Percentiles rank a stretch among this genome's conserved stretches.
These are phyloP conservation scores for Ceriops zippeliana DNA, from an alignment of 345 rosid genomes.

Conservation along the genomic window DNA sequence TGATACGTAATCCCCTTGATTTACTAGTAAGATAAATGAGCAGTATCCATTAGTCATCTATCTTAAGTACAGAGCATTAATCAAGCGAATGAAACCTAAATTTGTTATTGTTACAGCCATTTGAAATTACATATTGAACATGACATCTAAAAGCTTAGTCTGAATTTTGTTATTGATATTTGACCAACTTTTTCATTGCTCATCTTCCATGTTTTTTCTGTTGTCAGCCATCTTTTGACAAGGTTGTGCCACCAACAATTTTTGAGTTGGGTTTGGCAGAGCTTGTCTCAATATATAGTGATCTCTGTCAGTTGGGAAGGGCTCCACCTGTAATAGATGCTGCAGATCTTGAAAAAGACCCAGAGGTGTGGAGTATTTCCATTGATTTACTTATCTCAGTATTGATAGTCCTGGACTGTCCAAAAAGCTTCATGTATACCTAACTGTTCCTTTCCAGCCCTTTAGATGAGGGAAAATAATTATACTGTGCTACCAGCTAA, in stretches of 20 bases:
- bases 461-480: no score
- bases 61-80: not conserved
- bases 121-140: no score
- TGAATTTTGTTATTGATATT: constrained; percentile 5
- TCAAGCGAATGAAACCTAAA: not conserved
- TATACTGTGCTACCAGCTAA: no score
- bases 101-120: not conserved
- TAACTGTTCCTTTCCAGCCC: no score
- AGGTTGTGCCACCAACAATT: constrained; percentile 64
- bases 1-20: constrained; percentile 73
- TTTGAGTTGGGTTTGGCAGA: constrained; percentile 73
- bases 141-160: not conserved
- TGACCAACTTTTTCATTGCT: not conserved
- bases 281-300: constrained; percentile 58
- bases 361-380: constrained; percentile 46
- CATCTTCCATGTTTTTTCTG: constrained; percentile 14
- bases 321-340: constrained; percentile 68
- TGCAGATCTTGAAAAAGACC: constrained; percentile 66
- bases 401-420: no score
- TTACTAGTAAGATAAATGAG: constrained; percentile 47
- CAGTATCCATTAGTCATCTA: not conserved
- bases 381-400: no score
- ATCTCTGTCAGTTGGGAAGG: constrained; percentile 65
- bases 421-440: no score
- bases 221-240: constrained; percentile 69